phyloP scores from a whole-genome alignment of 108 stramenopile genomes.

The Aureococcus anophagefferens region DNA sequence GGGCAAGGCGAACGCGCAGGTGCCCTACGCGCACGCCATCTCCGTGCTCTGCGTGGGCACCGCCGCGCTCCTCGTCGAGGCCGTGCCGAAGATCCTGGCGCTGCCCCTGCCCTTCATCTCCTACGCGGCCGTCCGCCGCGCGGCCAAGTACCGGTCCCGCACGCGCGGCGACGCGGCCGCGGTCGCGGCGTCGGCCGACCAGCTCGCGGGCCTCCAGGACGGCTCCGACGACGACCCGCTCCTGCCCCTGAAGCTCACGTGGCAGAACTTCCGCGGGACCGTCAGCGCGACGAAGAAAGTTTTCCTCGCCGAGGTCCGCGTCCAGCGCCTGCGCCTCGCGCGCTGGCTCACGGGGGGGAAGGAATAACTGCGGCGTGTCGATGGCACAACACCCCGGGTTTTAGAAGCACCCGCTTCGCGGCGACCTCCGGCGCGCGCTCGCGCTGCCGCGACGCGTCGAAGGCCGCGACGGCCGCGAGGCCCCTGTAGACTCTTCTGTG shows the following conservation, averaged over 20 bases:
- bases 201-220: not conserved
- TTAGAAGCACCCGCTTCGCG: too few relatives aligned
- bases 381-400: too few relatives aligned
- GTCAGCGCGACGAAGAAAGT: too few relatives aligned
- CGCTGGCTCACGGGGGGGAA: too few relatives aligned
- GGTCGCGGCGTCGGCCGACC: not conserved
- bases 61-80: not conserved
- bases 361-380: too few relatives aligned
- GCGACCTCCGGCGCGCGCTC: too few relatives aligned
- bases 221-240: not conserved
- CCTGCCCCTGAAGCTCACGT: not conserved
- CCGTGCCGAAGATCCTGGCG: not conserved
- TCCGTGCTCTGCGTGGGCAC: not conserved
- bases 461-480: too few relatives aligned
- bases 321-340: too few relatives aligned
- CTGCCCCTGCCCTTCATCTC: not conserved
- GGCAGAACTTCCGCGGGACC: too few relatives aligned
- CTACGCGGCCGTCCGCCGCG: not conserved
- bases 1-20: not conserved
- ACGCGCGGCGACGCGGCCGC: not conserved
- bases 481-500: too few relatives aligned
- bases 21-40: not conserved
- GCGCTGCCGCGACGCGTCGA: too few relatives aligned
- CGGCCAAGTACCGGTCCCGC: not conserved
- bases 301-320: too few relatives aligned